A percentile compares a stretch with the other conserved stretches of the same genome.
Conservation (phyloP, 176 grass and related monocot species). For the sorghum (Sorghum bicolor) region DNA sequence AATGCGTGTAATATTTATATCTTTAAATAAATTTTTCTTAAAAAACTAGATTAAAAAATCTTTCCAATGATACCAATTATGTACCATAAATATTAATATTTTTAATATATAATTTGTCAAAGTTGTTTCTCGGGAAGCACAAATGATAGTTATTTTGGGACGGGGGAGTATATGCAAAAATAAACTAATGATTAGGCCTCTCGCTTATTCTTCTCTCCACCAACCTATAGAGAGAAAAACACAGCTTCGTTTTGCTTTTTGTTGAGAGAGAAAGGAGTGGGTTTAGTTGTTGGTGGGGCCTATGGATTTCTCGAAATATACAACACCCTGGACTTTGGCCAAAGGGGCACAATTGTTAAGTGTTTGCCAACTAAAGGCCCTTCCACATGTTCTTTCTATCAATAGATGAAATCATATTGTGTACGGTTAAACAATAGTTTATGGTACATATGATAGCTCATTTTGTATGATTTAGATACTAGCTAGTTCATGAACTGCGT, state of each 20-base stretch:
- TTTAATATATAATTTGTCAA: too few species aligned
- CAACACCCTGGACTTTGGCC: not conserved
- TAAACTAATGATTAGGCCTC: not conserved
- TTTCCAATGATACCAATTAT: too few species aligned
- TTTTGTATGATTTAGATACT: not conserved
- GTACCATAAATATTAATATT: too few species aligned
- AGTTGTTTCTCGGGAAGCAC: too few species aligned
- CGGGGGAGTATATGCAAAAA: not conserved
- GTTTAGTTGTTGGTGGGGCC: conserved; percentile 5
- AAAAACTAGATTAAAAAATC: too few species aligned
- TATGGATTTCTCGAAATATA: not conserved
- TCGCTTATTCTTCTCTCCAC: not conserved
- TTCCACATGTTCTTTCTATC: not conserved
- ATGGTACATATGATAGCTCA: not conserved
- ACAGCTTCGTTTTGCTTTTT: not conserved
- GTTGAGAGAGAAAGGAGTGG: not conserved
- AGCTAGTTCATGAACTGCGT: not conserved
- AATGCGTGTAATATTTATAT: too few species aligned
- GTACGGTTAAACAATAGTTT: not conserved
- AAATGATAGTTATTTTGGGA: too few species aligned
- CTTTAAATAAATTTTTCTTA: too few species aligned
- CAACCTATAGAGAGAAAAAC: not conserved
- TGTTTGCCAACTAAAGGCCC: not conserved
- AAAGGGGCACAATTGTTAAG: not conserved
- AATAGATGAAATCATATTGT: not conserved